Conservation (phyloP, 2,329 filamentous ascomycete genomes). For the Ophiosphaerella narmari region DNA sequence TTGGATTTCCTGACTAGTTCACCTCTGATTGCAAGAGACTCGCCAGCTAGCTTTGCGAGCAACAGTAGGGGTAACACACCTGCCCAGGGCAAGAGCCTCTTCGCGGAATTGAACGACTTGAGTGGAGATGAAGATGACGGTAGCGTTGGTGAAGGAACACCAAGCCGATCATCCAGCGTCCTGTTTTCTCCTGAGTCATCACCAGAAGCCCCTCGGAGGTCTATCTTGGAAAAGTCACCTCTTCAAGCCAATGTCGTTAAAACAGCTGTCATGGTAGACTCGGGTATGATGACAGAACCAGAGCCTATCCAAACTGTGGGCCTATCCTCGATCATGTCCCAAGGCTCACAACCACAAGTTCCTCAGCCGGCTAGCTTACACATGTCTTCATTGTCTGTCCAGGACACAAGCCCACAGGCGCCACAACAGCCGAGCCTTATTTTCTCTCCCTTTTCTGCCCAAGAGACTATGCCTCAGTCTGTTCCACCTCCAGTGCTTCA, state of each 20-base stretch:
- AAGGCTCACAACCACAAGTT: conserved; percentile 32
- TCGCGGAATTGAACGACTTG: conserved; percentile 85
- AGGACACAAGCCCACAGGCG: conserved; percentile 31
- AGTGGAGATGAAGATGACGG: conserved; percentile 69
- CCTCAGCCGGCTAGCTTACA: conserved; percentile 17
- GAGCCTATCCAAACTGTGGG: conserved; percentile 50
- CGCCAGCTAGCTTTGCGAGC: conserved; percentile 56
- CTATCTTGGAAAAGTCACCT: conserved; percentile 25
- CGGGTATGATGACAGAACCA: conserved; percentile 66
- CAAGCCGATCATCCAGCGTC: conserved; percentile 36
- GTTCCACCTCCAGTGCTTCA: conserved; percentile 19
- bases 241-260: conserved; percentile 26
- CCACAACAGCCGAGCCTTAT: conserved; percentile 17
- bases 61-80: conserved; percentile 52
- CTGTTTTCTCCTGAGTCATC: conserved; percentile 40
- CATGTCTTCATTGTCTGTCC: conserved; percentile 34
- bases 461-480: conserved; percentile 27
- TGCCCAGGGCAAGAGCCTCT: conserved; percentile 76
- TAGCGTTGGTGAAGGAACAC: conserved; percentile 42
- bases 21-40: conserved; percentile 61
- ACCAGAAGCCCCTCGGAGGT: conserved; percentile 31
- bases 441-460: conserved; percentile 28
- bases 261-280: conserved; percentile 60
- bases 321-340: conserved; percentile 35
- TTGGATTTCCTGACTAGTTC: conserved; percentile 65